These are phyloP conservation scores for Moniliella sp. DNA, from an alignment of 1,284 basidiomycete species.

Conservation along the genomic window DNA sequence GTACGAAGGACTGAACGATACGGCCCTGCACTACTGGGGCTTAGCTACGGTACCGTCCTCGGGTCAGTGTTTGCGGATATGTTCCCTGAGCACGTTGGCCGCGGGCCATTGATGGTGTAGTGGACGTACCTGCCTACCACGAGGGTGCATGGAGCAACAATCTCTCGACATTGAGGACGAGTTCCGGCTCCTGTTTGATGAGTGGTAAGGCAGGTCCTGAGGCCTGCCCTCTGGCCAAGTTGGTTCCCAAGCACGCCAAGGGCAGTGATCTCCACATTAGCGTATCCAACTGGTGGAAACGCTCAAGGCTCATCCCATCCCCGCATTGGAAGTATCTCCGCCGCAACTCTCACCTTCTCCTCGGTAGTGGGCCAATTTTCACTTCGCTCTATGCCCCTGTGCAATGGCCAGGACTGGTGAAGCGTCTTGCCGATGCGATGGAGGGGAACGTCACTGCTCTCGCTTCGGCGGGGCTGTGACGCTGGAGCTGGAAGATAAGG, in stretches of 20 bases:
- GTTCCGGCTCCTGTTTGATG: slow-evolving; percentile 8
- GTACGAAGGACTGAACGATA: slow-evolving; percentile 9
- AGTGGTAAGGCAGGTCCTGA: slow-evolving; percentile 9
- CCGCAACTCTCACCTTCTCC: slow-evolving; percentile 11
- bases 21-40: slow-evolving; percentile 11
- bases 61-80: slow-evolving; percentile 12
- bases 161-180: slow-evolving; percentile 7
- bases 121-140: slow-evolving; percentile 12
- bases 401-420: slow-evolving; percentile 8
- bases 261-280: slow-evolving; percentile 3
- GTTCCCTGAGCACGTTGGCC: slow-evolving; percentile 12
- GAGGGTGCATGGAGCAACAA: slow-evolving; percentile 8
- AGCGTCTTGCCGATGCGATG: slow-evolving; percentile 8
- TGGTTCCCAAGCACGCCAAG: slow-evolving; percentile 5
- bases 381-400: slow-evolving; percentile 8
- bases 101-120: slow-evolving; percentile 12
- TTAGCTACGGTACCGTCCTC: slow-evolving; percentile 15
- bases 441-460: slow-evolving; percentile 9
- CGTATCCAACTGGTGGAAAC: slow-evolving; percentile 6
- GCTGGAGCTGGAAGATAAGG: neutral
- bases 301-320: slow-evolving; percentile 7
- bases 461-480: neutral
- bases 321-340: slow-evolving; percentile 7
- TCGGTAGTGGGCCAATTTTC: slow-evolving; percentile 7
- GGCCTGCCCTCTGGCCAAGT: slow-evolving; percentile 6